phyloP scores from a whole-genome alignment of 352 stramenopile genomes.

The Pythium aquatile region DNA sequence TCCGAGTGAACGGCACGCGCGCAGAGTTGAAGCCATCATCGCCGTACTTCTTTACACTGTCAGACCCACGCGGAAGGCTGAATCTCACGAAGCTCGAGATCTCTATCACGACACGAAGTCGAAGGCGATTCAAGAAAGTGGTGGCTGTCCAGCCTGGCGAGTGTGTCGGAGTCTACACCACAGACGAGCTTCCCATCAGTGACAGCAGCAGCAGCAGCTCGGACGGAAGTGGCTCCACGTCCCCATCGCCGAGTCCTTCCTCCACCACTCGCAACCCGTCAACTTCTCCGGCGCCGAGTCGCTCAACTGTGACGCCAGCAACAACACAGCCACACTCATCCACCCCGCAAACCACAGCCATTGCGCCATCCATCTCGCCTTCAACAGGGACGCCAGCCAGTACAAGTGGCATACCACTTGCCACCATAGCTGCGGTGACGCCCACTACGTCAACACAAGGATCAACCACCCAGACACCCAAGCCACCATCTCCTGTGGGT shows the following conservation, averaged over 20 bases:
- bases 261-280: background rate
- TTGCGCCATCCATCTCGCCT: too few relatives aligned
- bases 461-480: background rate
- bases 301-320: background rate
- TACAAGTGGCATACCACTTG: too few relatives aligned
- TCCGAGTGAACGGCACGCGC: conserved; percentile 22
- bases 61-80: conserved; percentile 3
- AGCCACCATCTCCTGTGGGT: background rate
- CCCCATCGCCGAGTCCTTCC: background rate
- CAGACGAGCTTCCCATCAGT: background rate
- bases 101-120: conserved; percentile 21
- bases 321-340: background rate
- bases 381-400: too few relatives aligned
- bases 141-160: conserved; percentile 21
- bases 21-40: background rate
- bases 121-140: conserved; percentile 17
- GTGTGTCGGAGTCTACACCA: conserved; percentile 13
- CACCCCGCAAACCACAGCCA: background rate
- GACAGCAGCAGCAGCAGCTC: background rate
- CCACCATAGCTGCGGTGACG: background rate
- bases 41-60: conserved; percentile 14
- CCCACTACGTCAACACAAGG: background rate
- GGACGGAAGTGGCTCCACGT: background rate
- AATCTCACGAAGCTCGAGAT: conserved; percentile 20
- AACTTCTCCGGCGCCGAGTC: background rate